Conservation (phyloP, 2,329 filamentous ascomycete genomes). For the Fusarium sambucinum region DNA sequence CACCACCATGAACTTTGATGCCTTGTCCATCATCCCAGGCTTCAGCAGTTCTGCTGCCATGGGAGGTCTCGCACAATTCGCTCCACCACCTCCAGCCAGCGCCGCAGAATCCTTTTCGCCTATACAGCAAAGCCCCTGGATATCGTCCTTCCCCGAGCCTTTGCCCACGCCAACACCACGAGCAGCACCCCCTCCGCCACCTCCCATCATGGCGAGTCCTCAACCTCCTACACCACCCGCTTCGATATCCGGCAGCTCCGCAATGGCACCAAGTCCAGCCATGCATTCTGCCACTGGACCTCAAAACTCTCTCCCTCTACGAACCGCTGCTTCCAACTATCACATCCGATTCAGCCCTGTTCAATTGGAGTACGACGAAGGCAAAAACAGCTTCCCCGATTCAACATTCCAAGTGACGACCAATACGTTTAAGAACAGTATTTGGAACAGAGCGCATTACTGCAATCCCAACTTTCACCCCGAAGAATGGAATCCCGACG, state of each 20-base stretch:
- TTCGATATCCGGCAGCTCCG: slow-evolving; percentile 48
- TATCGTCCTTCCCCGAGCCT: slow-evolving; percentile 50
- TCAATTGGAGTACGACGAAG: slow-evolving; percentile 62
- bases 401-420: slow-evolving; percentile 64
- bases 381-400: slow-evolving; percentile 58
- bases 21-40: slow-evolving; percentile 62
- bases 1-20: slow-evolving; percentile 57
- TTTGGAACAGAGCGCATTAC: slow-evolving; percentile 75
- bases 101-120: slow-evolving; percentile 52
- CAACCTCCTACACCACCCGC: slow-evolving; percentile 50
- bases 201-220: slow-evolving; percentile 51
- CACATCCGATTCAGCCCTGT: slow-evolving; percentile 64
- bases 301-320: slow-evolving; percentile 25
- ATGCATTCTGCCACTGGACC: slow-evolving; percentile 39
- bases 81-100: slow-evolving; percentile 50
- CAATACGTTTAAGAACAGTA: slow-evolving; percentile 73
- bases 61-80: slow-evolving; percentile 52
- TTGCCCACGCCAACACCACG: slow-evolving; percentile 41
- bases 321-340: slow-evolving; percentile 42
- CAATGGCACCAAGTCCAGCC: slow-evolving; percentile 32
- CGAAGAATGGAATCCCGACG: slow-evolving; percentile 59
- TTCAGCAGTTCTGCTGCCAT: slow-evolving; percentile 48
- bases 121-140: slow-evolving; percentile 55
- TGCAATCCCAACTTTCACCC: slow-evolving; percentile 69
- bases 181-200: slow-evolving; percentile 42